Conservation (phyloP, 225 moss, liverwort and hornwort genomes). For the Antitrichia curtipendula region DNA sequence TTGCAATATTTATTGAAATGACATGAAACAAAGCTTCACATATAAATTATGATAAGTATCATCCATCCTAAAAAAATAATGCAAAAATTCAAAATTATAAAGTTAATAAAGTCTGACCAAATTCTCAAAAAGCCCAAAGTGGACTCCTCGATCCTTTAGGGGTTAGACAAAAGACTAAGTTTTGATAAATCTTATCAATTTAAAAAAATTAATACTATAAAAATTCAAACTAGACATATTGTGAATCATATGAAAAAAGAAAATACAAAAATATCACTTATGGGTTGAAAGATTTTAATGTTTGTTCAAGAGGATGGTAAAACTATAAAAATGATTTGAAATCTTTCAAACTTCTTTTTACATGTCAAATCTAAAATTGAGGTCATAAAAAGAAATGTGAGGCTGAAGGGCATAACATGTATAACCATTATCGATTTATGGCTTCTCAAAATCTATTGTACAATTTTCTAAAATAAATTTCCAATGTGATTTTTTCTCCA, state of each 20-base stretch:
- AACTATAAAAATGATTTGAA: neutral
- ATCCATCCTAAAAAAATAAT: no score
- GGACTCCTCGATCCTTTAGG: no score
- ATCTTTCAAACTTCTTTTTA: neutral
- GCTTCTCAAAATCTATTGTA: neutral
- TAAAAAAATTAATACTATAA: rapidly evolving
- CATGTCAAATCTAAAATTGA: neutral
- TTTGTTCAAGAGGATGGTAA: neutral
- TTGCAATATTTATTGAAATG: no score
- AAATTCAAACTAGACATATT: neutral
- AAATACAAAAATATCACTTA: neutral
- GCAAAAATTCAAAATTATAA: no score
- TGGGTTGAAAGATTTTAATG: neutral
- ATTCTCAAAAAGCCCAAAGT: no score
- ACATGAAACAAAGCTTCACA: no score
- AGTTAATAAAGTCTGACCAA: no score
- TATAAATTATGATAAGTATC: no score
- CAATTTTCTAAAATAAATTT: neutral
- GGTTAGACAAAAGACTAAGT: neutral
- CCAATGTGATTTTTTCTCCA: rapidly evolving
- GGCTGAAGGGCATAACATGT: neutral
- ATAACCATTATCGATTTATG: neutral
- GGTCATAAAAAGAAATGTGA: neutral
- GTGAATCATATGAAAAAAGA: neutral
- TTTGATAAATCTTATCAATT: neutral